Evolutionary conservation across 495 filamentous ascomycete species (phyloP).

Genomic region (Xylaria flabelliformis): DNA sequence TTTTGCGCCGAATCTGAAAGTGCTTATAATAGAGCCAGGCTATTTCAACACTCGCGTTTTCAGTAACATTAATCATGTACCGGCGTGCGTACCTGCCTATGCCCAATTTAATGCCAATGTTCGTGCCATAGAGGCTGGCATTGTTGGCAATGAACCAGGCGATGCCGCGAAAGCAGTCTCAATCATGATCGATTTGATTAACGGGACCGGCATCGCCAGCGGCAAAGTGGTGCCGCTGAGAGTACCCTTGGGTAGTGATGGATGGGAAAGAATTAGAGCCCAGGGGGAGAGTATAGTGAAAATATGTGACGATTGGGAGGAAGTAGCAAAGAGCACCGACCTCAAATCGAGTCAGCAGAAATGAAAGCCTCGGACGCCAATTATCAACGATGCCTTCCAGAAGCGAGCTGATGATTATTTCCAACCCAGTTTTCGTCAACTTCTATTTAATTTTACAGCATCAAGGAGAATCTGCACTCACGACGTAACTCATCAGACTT

Average conservation of each 20-base stretch:
- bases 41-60: conserved; percentile 30
- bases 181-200: conserved; percentile 49
- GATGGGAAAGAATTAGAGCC: conserved; percentile 46
- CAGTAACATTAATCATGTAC: conserved; percentile 28
- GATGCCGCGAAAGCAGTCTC: conserved; percentile 45
- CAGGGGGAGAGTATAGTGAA: conserved; percentile 38
- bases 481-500: background rate
- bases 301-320: conserved; percentile 33
- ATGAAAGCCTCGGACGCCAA: background rate
- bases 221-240: conserved; percentile 50
- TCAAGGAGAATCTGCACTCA: background rate
- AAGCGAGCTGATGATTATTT: background rate
- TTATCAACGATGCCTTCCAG: background rate
- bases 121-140: conserved; percentile 9
- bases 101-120: conserved; percentile 25
- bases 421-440: background rate
- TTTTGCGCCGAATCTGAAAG: conserved; percentile 45
- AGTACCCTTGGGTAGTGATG: conserved; percentile 53
- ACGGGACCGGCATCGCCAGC: conserved; percentile 45
- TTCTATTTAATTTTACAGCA: background rate
- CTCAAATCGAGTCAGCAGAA: background rate
- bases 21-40: conserved; percentile 48
- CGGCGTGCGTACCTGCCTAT: conserved; percentile 20
- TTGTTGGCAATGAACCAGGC: conserved; percentile 46
- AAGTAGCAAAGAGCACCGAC: conserved; percentile 33